These are phyloP conservation scores for Tylopilus intermedius DNA, from an alignment of 768 basidiomycete species.

Conservation along the genomic window DNA sequence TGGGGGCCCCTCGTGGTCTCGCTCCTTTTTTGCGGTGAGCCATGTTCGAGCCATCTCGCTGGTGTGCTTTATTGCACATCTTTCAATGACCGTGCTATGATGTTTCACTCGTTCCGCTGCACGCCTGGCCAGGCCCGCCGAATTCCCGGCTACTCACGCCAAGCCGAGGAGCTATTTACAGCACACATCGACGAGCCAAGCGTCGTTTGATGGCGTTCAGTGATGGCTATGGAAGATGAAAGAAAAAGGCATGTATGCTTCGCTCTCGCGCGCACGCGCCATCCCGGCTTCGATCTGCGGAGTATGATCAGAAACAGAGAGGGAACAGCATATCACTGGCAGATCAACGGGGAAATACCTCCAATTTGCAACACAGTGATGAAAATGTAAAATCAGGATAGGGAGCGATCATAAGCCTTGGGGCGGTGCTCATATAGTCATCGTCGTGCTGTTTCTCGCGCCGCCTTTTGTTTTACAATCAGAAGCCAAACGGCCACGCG, in stretches of 20 bases:
- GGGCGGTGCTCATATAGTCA: not conserved
- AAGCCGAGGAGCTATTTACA: not conserved
- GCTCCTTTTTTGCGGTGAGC: not conserved
- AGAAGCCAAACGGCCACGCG: not conserved
- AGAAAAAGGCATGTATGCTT: constrained; percentile 5
- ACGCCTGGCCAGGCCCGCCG: not conserved
- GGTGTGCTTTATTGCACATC: not conserved
- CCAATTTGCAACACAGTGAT: not conserved
- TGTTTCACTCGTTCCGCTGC: not conserved
- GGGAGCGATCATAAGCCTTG: not conserved
- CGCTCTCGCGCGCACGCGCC: not conserved
- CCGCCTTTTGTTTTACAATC: not conserved
- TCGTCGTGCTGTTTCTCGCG: not conserved
- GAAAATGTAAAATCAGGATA: not conserved
- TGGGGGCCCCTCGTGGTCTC: constrained; percentile 14
- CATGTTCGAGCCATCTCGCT: not conserved
- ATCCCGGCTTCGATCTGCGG: constrained; percentile 24
- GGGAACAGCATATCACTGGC: constrained; percentile 3
- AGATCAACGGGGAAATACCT: constrained; percentile 12
- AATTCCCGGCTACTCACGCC: not conserved
- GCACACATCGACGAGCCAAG: not conserved
- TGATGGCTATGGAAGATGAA: constrained; percentile 23
- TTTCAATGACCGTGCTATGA: not conserved
- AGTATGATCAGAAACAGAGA: constrained; percentile 10
- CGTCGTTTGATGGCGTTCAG: constrained; percentile 8